These are phyloP conservation scores for Aspergillus ochraceoroseus DNA, from an alignment of 2,329 filamentous ascomycete genomes.

Conservation along the genomic window DNA sequence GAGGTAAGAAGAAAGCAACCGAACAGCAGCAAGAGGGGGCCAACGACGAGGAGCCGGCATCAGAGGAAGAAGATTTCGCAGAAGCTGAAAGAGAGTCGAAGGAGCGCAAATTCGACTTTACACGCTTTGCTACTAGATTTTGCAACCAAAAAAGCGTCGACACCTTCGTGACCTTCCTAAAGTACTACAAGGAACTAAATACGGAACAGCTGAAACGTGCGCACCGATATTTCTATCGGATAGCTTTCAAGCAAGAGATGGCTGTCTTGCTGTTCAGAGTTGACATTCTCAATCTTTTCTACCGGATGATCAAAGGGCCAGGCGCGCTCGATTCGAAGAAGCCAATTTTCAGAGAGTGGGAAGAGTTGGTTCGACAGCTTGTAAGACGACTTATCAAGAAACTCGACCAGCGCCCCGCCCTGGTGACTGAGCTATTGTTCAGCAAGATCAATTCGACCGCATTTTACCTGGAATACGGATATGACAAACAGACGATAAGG, in stretches of 20 bases:
- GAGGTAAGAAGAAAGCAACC: constrained; percentile 61
- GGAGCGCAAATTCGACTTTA: constrained; percentile 93
- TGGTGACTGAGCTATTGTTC: constrained; percentile 89
- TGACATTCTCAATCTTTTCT: constrained; percentile 82
- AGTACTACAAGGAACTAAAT: constrained; percentile 74
- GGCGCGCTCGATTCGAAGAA: constrained; percentile 65
- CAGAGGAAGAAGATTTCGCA: constrained; percentile 69
- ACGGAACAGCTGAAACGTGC: constrained; percentile 79
- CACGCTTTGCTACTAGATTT: constrained; percentile 73
- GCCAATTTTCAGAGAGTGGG: constrained; percentile 78
- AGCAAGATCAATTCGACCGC: constrained; percentile 81
- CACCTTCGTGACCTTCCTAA: constrained; percentile 76
- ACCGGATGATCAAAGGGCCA: constrained; percentile 87
- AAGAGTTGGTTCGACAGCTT: constrained; percentile 79
- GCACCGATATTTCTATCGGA: constrained; percentile 88
- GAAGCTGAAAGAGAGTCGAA: constrained; percentile 65
- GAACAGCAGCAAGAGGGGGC: constrained; percentile 43
- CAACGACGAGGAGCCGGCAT: constrained; percentile 50
- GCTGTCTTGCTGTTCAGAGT: constrained; percentile 82
- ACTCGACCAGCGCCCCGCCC: constrained; percentile 74
- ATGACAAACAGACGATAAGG: constrained; percentile 69
- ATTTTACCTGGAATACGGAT: constrained; percentile 85
- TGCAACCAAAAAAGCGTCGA: constrained; percentile 79
- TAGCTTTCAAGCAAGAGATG: constrained; percentile 93
- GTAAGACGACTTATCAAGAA: constrained; percentile 77